A percentile compares a stretch with the other conserved stretches of the same genome.
phyloP scores from a whole-genome alignment of 306 rosid species.

The Hippophae gyantsensis region DNA sequence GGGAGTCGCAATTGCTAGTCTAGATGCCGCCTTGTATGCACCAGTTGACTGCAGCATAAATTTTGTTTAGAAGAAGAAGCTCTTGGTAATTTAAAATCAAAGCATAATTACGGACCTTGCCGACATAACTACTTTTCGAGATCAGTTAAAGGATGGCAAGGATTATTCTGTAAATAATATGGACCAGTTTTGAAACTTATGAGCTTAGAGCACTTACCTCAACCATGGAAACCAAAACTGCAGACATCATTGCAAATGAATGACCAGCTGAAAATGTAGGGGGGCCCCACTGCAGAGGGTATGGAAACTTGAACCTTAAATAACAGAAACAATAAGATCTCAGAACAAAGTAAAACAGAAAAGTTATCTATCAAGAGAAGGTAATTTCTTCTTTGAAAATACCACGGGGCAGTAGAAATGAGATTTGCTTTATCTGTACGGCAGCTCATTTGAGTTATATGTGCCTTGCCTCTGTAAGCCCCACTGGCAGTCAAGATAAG shows the following conservation, averaged over 20 bases:
- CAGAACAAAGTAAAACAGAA: constrained; percentile 5
- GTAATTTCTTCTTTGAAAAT: constrained; percentile 12
- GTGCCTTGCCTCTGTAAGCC: constrained; percentile 55
- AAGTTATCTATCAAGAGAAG: background rate
- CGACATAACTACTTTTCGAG: background rate
- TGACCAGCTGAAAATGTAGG: constrained; percentile 98
- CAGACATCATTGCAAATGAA: constrained; percentile 93
- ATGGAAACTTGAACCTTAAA: constrained; percentile 86
- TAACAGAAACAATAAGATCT: constrained; percentile 14
- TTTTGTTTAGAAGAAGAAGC: no score
- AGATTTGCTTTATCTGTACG: constrained; percentile 80
- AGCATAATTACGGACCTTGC: background rate
- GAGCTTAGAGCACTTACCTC: constrained; percentile 49
- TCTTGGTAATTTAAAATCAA: background rate
- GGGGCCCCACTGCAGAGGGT: constrained; percentile 98
- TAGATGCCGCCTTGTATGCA: constrained; percentile 85
- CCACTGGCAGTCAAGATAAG: constrained; percentile 85
- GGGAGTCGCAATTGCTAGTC: constrained; percentile 93
- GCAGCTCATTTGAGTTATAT: constrained; percentile 56
- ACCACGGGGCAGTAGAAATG: constrained; percentile 90
- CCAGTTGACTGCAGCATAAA: constrained; percentile 66
- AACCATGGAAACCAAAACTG: constrained; percentile 90
- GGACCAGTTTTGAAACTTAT: background rate
- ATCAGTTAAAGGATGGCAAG: background rate
- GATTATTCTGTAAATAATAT: background rate